Base-by-base conservation (phyloP, 257 asterid genomes). In the Coffea canephora region DNA sequence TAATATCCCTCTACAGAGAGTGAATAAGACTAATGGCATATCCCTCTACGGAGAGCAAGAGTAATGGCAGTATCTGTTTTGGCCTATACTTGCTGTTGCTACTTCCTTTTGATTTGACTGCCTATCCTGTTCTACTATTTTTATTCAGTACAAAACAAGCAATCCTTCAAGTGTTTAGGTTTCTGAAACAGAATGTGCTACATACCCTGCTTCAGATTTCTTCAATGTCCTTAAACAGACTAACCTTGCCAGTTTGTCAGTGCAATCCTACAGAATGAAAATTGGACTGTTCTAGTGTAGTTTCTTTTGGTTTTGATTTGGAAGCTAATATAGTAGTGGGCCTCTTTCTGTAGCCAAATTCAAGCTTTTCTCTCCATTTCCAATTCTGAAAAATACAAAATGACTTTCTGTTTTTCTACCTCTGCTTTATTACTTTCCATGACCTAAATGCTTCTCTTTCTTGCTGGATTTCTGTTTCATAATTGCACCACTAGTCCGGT, bases 361-460 rank as follows among this genome's bases (percentile, higher is more conserved):
- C 50, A 19, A 54, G 68, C 34, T 54, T 54, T 52, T 74, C 39
- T 9, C 61, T 54, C 18, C 23, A 13, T 54, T 54, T 54, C 21
- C 5, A 2, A 21, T 54, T 54, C 61, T 15, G 2, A 54, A 49
- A 21, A 54, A 15, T 21, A 14, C 5, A 54, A 54, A 54, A 15
- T 13, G 61, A 18, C 57, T 73, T 52, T 3, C 23, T 4, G 39
- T 23, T 72, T 23, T 72, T 19, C 25, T 43, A 48, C 36, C 62
- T 74, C 50, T 34, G 15, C 25, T 36, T 16, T 52, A 31, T 73
- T 50, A n/a, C 77, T 52, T 52, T 25, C 31, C 21, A 15, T 52
- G 18, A 50, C 15, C 46, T n/a, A 27, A 48, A 61, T 73, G n/a
- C 77, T 48, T 43, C 64, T 72, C 76, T 72, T 13, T 49, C 77